These are phyloP conservation scores for Mrakia frigida DNA, from an alignment of 768 basidiomycete species.

Conservation along the genomic window DNA sequence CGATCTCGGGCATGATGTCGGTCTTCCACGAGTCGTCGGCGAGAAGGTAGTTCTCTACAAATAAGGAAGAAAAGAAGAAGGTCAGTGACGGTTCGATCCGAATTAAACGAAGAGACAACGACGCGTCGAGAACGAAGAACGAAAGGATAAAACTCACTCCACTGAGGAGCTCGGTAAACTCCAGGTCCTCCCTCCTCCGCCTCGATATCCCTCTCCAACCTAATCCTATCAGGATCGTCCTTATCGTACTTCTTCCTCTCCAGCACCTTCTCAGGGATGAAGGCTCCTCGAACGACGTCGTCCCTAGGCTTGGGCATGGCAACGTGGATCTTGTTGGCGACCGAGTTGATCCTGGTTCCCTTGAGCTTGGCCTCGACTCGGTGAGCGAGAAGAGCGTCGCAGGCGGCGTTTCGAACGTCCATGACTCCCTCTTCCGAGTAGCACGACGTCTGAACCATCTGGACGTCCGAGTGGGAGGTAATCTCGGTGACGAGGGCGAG, in stretches of 20 bases:
- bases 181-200: slow-evolving; percentile 81
- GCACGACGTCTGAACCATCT: slow-evolving; percentile 80
- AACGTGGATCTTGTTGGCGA: slow-evolving; percentile 94
- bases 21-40: slow-evolving; percentile 88
- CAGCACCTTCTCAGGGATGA: slow-evolving; percentile 80
- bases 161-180: slow-evolving; percentile 60
- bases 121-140: neutral
- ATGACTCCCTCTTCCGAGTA: slow-evolving; percentile 97
- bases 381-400: slow-evolving; percentile 89
- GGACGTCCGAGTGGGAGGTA: slow-evolving; percentile 62
- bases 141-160: slow-evolving; percentile 55
- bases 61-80: neutral
- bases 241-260: slow-evolving; percentile 77
- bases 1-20: slow-evolving; percentile 96
- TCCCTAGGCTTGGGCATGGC: slow-evolving; percentile 85
- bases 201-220: slow-evolving; percentile 75
- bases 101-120: neutral
- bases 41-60: slow-evolving; percentile 80
- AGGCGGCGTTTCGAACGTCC: slow-evolving; percentile 90
- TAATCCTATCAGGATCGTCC: slow-evolving; percentile 69
- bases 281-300: slow-evolving; percentile 77
- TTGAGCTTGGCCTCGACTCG: slow-evolving; percentile 91
- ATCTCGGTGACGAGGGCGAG: slow-evolving; percentile 82
- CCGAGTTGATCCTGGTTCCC: slow-evolving; percentile 82
- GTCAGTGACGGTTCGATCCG: neutral